Percentiles rank a stretch among this genome's conserved stretches.
Conservation (phyloP, 495 filamentous ascomycete genomes). For the Venustampulla echinocandica region DNA sequence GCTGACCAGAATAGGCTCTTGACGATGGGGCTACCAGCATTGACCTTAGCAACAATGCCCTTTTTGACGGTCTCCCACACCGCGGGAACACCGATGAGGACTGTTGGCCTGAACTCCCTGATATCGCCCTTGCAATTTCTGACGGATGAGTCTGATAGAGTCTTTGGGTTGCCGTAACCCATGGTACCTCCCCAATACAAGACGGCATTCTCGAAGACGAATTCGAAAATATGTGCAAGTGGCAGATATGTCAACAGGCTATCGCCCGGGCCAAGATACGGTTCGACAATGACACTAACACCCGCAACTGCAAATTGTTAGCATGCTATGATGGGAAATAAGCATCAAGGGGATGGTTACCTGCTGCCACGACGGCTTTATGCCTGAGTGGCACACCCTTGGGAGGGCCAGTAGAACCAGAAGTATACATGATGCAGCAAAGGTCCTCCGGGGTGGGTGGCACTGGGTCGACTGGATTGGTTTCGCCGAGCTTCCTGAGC, state of each 20-base stretch:
- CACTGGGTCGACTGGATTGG: conserved; percentile 72
- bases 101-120: conserved; percentile 80
- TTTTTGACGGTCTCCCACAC: conserved; percentile 99
- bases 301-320: conserved; percentile 59
- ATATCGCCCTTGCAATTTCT: conserved; percentile 95
- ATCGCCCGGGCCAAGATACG: conserved; percentile 80
- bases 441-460: conserved; percentile 79
- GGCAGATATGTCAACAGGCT: conserved; percentile 86
- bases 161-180: conserved; percentile 94
- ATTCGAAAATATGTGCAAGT: conserved; percentile 91
- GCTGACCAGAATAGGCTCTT: conserved; percentile 91
- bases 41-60: conserved; percentile 81
- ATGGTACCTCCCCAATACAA: conserved; percentile 93
- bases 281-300: conserved; percentile 75
- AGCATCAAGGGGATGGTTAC: conserved; percentile 42
- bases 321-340: neutral
- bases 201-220: conserved; percentile 90
- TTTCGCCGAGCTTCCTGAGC: conserved; percentile 69
- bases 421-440: conserved; percentile 99
- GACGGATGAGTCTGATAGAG: conserved; percentile 80
- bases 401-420: conserved; percentile 91
- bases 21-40: conserved; percentile 60
- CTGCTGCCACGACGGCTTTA: conserved; percentile 77
- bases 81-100: conserved; percentile 90
- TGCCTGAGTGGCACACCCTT: conserved; percentile 94